Percentiles rank a stretch among this genome's conserved stretches.
Conservation (phyloP, 345 rosid genomes). For the Geranium brycei region DNA sequence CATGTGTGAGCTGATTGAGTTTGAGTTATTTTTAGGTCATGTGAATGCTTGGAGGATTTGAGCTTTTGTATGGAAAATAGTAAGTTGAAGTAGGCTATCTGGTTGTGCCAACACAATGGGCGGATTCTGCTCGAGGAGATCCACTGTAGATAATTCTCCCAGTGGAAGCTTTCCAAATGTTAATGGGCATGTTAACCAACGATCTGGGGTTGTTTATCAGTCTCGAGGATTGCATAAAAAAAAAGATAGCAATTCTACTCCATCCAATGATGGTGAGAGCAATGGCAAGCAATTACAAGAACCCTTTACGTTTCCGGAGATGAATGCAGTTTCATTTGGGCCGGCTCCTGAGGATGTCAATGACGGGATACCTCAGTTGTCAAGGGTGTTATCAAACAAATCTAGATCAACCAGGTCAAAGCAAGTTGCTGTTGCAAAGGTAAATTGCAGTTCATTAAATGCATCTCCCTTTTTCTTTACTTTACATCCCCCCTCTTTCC, state of each 20-base stretch:
- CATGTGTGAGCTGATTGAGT: too few species aligned
- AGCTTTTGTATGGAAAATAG: conserved; percentile 25
- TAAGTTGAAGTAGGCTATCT: conserved; percentile 12
- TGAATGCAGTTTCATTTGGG: conserved; percentile 21
- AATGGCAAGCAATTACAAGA: conserved; percentile 35
- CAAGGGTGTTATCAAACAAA: conserved; percentile 55
- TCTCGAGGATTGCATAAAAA: conserved; percentile 34
- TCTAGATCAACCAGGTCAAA: conserved; percentile 71
- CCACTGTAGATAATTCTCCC: conserved; percentile 87
- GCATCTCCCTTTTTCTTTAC: too few species aligned
- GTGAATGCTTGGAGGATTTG: conserved; percentile 1
- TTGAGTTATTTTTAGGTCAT: too few species aligned
- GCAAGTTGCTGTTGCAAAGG: conserved; percentile 81
- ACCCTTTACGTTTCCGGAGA: conserved; percentile 41
- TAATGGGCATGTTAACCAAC: conserved; percentile 44
- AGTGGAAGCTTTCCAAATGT: conserved; percentile 56
- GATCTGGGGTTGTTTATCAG: conserved; percentile 27
- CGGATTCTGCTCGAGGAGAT: conserved; percentile 95
- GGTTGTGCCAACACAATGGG: conserved; percentile 45
- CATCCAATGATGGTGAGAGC: conserved; percentile 31
- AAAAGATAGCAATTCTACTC: conserved; percentile 21
- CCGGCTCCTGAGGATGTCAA: conserved; percentile 31
- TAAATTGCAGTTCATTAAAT: conserved; percentile 6
- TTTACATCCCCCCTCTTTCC: not conserved
- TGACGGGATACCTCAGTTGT: conserved; percentile 66